phyloP scores from a whole-genome alignment of 2,329 filamentous ascomycete species.

The Neonectria ditissima region DNA sequence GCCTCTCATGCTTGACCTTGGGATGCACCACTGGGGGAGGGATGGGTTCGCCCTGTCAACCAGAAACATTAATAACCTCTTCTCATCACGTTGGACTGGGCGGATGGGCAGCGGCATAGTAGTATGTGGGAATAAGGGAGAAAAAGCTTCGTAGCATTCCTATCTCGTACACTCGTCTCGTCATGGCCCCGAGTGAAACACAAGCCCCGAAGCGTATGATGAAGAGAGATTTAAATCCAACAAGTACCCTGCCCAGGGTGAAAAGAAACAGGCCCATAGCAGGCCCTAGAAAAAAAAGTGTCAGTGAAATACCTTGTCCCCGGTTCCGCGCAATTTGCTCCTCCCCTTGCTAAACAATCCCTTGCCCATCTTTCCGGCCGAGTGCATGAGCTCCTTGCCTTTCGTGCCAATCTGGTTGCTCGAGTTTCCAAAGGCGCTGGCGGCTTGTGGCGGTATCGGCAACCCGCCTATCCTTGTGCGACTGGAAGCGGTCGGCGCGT shows the following conservation, averaged over 20 bases:
- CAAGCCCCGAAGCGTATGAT: slow-evolving; percentile 45
- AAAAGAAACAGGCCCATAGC: slow-evolving; percentile 45
- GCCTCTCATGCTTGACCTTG: slow-evolving; percentile 54
- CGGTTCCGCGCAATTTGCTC: slow-evolving; percentile 79
- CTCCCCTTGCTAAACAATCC: slow-evolving; percentile 91
- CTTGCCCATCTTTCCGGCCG: slow-evolving; percentile 89
- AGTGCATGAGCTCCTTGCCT: slow-evolving; percentile 89
- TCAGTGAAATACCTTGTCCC: slow-evolving; percentile 91
- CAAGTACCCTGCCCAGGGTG: slow-evolving; percentile 41
- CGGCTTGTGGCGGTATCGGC: slow-evolving; percentile 54
- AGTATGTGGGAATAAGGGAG: slow-evolving; percentile 42
- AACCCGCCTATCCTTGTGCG: slow-evolving; percentile 52
- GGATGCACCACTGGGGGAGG: slow-evolving; percentile 50
- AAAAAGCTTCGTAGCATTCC: slow-evolving; percentile 55
- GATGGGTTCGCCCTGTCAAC: slow-evolving; percentile 52
- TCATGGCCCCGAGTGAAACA: slow-evolving; percentile 50
- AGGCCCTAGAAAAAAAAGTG: slow-evolving; percentile 51
- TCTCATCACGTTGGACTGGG: slow-evolving; percentile 44
- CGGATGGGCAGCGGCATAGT: slow-evolving; percentile 44
- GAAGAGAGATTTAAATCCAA: slow-evolving; percentile 47
- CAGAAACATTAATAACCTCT: slow-evolving; percentile 53
- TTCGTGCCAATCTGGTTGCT: slow-evolving; percentile 79
- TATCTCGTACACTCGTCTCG: slow-evolving; percentile 54
- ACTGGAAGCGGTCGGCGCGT: slow-evolving; percentile 43
- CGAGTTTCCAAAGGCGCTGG: slow-evolving; percentile 63